These are phyloP conservation scores for Diatrype stigma DNA, from an alignment of 2,329 filamentous ascomycete genomes.

Conservation along the genomic window DNA sequence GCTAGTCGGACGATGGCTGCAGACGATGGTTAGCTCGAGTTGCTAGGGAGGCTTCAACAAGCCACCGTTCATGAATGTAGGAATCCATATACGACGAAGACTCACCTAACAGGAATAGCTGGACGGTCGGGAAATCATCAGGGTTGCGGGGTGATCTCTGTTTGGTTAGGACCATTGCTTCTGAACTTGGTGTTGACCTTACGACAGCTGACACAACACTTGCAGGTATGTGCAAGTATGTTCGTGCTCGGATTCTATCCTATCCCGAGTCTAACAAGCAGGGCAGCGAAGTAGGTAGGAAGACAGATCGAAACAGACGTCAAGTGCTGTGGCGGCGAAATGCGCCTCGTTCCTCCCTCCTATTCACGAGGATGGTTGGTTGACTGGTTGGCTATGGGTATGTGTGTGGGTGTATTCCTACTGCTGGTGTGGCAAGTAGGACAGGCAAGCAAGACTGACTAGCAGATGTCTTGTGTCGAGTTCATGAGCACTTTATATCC, in stretches of 20 bases:
- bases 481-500: neutral
- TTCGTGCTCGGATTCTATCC: slow-evolving; percentile 12
- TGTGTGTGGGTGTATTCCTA: neutral
- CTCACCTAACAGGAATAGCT: slow-evolving; percentile 82
- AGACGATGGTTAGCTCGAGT: slow-evolving; percentile 3
- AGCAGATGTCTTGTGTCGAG: no score
- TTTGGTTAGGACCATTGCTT: slow-evolving; percentile 50
- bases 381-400: no score
- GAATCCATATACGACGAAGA: no score
- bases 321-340: slow-evolving; percentile 16
- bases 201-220: slow-evolving; percentile 40
- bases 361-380: neutral
- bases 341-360: slow-evolving; percentile 11
- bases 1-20: slow-evolving; percentile 86
- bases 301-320: slow-evolving; percentile 11
- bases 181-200: slow-evolving; percentile 36
- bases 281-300: slow-evolving; percentile 9
- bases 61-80: neutral
- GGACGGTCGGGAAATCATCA: slow-evolving; percentile 73
- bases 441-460: no score
- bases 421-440: neutral
- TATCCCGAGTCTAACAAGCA: slow-evolving; percentile 3
- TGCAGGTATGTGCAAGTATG: slow-evolving; percentile 15
- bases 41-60: neutral
- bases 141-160: slow-evolving; percentile 53